Evolutionary conservation across 2,329 filamentous ascomycete genomes (phyloP).

Genomic region (Exophiala calicioides): DNA sequence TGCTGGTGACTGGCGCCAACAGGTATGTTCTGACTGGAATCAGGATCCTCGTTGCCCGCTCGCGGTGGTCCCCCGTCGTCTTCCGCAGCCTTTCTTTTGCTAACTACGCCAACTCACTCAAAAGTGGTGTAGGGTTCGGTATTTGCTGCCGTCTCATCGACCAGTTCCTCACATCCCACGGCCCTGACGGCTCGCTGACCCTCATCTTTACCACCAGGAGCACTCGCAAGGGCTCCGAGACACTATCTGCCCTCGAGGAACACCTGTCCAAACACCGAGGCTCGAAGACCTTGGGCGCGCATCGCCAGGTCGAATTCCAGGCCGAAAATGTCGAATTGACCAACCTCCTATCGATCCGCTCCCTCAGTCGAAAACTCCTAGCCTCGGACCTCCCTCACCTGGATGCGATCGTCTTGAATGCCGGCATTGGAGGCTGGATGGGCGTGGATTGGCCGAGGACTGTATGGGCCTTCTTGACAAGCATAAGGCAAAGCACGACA

Average conservation of each 20-base stretch:
- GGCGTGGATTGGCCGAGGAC: slow-evolving; percentile 71
- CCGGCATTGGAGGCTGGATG: slow-evolving; percentile 82
- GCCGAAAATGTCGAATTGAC: slow-evolving; percentile 61
- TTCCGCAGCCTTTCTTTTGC: slow-evolving; percentile 14
- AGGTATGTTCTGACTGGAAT: slow-evolving; percentile 68
- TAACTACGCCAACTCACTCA: slow-evolving; percentile 31
- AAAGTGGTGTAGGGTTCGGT: slow-evolving; percentile 81
- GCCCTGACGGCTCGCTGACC: slow-evolving; percentile 63
- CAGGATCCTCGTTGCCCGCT: neutral
- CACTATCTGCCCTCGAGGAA: slow-evolving; percentile 62
- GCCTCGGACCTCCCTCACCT: slow-evolving; percentile 62
- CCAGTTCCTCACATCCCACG: slow-evolving; percentile 65
- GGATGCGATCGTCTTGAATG: slow-evolving; percentile 80
- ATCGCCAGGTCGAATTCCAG: slow-evolving; percentile 52
- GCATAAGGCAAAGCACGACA: slow-evolving; percentile 68
- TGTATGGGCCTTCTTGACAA: slow-evolving; percentile 58
- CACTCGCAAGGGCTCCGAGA: slow-evolving; percentile 70
- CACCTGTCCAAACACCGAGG: slow-evolving; percentile 57
- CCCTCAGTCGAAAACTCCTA: slow-evolving; percentile 53
- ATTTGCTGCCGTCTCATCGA: slow-evolving; percentile 84
- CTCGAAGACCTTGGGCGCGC: slow-evolving; percentile 41
- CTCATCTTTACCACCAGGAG: slow-evolving; percentile 84
- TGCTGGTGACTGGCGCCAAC: slow-evolving; percentile 82
- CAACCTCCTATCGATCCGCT: slow-evolving; percentile 56
- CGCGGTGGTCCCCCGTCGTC: neutral